Evolutionary conservation across 2,329 filamentous ascomycete species (phyloP).

Genomic region (Claviceps fusiformis): DNA sequence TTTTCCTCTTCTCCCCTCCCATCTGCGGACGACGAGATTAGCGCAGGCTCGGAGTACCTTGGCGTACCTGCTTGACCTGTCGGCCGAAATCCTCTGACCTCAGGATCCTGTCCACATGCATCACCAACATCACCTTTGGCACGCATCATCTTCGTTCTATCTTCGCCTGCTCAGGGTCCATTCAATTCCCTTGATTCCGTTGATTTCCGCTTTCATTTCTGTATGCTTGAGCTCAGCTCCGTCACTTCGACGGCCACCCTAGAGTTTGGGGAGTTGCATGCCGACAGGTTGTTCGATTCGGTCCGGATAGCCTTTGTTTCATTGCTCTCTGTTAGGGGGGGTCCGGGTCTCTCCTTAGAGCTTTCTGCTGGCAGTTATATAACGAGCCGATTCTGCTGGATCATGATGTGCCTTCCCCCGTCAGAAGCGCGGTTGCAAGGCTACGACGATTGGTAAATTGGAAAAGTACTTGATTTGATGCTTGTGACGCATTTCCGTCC

Average conservation of each 20-base stretch:
- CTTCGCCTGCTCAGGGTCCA: neutral
- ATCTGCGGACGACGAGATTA: neutral
- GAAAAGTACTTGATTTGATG: neutral
- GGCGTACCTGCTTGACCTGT: neutral
- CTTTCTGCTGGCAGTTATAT: neutral
- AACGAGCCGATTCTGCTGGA: neutral
- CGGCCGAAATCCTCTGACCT: constrained; percentile 4
- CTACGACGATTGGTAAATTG: neutral
- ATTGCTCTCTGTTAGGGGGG: neutral
- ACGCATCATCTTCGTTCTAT: neutral
- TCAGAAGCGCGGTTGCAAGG: neutral
- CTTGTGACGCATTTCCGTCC: neutral
- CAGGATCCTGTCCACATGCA: neutral
- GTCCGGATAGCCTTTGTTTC: neutral
- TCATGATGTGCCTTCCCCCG: neutral
- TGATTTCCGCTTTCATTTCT: neutral
- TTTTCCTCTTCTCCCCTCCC: neutral
- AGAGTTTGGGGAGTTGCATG: constrained; percentile 1
- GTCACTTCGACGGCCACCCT: neutral
- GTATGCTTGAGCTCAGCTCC: neutral
- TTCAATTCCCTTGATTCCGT: neutral
- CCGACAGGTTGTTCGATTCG: neutral
- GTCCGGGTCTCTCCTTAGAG: neutral
- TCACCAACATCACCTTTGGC: neutral
- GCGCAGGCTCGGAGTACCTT: neutral